Evolutionary conservation across 148 eudicot genomes (phyloP), one percentile per base, ranked within the genome.

Genomic region (Fallopia convolvulus): DNA sequence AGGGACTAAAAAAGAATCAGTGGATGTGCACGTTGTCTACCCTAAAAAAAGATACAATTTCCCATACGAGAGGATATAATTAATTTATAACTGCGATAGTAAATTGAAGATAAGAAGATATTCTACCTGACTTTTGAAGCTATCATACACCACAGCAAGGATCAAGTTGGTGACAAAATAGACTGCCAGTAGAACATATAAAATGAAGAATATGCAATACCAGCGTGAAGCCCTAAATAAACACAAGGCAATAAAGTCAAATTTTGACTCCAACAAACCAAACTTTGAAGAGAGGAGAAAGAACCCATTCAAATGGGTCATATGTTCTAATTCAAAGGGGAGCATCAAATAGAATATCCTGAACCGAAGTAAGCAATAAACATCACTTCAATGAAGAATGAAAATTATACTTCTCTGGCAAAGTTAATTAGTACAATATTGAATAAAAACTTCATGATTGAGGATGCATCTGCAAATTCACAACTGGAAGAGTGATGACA

Each of bases 101-200:
- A 63, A 65, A 68, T 68, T 68, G 20, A 6, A 68, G 75, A 11
- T 23, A 55, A 70, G 39, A 26, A 39, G 23, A 33, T 65, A 61
- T 47, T 65, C 20, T 83, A 92, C 98, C 97, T 90, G 87, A 74
- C 79, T 75, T 88, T 92, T 94, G 82, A 94, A 94, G 88, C 94
- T 92, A 75, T 94, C 99, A 58, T 94, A 92, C 47, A 94, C 97
- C 78, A 94, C 99, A 49, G 99, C 99, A 79, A 94, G 97, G 78
- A 92, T 84, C 92, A 94, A 89, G 81, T 92, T 94, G 80, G 99
- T 88, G 86, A 94, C 95, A 23, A 94, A 91, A 87, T 94, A 94
- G 75, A 94, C 97, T 30, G 96, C 99, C 85, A 94, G 72, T 49
- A 92, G 86, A 78, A 94, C 89, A 58, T 90, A 94, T 32, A 94